Percentiles rank a stretch among this genome's conserved stretches.
Conservation (phyloP, 1,139 yeast species). For the Geotrichum candidum region DNA sequence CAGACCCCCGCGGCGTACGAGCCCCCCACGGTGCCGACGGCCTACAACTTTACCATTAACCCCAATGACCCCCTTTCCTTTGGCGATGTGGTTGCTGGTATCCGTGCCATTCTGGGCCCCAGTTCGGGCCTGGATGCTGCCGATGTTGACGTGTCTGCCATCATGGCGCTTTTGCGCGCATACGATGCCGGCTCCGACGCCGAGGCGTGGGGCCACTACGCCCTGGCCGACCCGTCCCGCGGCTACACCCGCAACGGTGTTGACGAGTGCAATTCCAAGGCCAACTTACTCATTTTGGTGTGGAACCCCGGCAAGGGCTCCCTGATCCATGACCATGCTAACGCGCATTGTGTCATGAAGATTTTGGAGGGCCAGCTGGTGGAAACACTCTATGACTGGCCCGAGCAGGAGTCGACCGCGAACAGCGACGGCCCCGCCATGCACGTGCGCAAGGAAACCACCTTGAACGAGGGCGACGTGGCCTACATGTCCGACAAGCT, state of each 20-base stretch:
- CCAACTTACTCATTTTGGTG: constrained; percentile 59
- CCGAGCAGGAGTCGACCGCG: constrained; percentile 31
- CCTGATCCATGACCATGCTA: constrained; percentile 70
- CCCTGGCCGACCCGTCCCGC: constrained; percentile 48
- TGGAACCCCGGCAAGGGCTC: constrained; percentile 70
- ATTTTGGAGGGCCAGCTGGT: constrained; percentile 53
- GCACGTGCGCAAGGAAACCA: constrained; percentile 32
- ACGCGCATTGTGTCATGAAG: constrained; percentile 58
- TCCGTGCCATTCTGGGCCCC: constrained; percentile 36
- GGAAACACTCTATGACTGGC: constrained; percentile 56
- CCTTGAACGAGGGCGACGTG: constrained; percentile 44
- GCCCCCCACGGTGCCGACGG: neutral
- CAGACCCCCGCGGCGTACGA: neutral
- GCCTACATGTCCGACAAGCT: constrained; percentile 63
- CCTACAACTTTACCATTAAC: neutral
- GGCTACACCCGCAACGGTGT: constrained; percentile 53
- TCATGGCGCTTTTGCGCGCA: constrained; percentile 44
- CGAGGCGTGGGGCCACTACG: constrained; percentile 56
- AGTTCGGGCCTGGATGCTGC: constrained; percentile 38
- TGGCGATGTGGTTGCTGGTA: constrained; percentile 32
- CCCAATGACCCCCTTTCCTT: constrained; percentile 20
- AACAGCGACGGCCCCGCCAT: constrained; percentile 19
- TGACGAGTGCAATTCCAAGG: constrained; percentile 60
- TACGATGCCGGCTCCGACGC: constrained; percentile 42
- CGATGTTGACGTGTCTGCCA: constrained; percentile 51